Conservation (phyloP, 139 green algal species). For the Auxenochlorella pyrenoidosa region DNA sequence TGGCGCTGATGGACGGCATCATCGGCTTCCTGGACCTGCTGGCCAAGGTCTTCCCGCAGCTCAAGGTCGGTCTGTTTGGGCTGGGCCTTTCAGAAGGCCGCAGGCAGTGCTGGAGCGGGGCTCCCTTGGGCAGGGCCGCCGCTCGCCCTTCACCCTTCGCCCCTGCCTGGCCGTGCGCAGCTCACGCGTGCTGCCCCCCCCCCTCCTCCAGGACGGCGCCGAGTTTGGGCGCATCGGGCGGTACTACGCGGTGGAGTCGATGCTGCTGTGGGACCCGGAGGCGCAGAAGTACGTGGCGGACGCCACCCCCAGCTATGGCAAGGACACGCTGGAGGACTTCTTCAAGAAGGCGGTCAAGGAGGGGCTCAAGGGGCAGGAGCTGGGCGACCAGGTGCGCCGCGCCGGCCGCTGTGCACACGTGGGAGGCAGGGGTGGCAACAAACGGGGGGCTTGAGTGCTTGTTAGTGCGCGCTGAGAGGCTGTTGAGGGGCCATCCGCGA, state of each 20-base stretch:
- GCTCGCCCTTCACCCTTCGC: too few species aligned
- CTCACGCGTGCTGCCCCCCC: too few species aligned
- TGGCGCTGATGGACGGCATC: slow-evolving; percentile 97
- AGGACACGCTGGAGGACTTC: slow-evolving; percentile 95
- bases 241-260: slow-evolving; percentile 98
- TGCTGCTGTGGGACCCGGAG: slow-evolving; percentile 92
- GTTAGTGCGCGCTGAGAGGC: too few species aligned
- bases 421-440: too few species aligned
- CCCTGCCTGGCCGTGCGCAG: too few species aligned
- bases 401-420: too few species aligned
- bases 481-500: too few species aligned
- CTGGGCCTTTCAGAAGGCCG: too few species aligned
- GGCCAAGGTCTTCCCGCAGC: slow-evolving; percentile 81
- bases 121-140: too few species aligned
- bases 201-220: slow-evolving; percentile 76
- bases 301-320: slow-evolving; percentile 92
- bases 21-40: slow-evolving; percentile 92
- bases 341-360: slow-evolving; percentile 80
- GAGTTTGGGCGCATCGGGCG: slow-evolving; percentile 96
- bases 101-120: not conserved
- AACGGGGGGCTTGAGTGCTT: too few species aligned
- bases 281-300: slow-evolving; percentile 81
- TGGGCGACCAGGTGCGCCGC: slow-evolving; percentile 80
- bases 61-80: slow-evolving; percentile 71
- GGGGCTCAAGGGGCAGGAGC: slow-evolving; percentile 88